Evolutionary conservation across 805 yeast genomes (phyloP), one percentile per base, ranked within the genome.

Genomic region (Lipomyces sp.): DNA sequence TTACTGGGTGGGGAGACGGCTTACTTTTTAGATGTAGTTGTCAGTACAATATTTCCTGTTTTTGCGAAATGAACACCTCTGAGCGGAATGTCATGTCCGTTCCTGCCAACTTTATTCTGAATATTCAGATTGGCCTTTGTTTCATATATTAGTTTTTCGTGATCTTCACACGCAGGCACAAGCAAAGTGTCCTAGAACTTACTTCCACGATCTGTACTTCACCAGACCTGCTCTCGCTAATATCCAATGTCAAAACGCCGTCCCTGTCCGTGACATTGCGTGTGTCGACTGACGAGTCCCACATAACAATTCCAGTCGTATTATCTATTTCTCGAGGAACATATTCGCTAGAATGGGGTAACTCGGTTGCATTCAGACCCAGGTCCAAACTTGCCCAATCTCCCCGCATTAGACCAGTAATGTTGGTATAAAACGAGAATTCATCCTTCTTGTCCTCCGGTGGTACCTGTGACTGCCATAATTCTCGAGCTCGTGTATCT

Each of bases 381-480:
- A 65, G 42, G 51, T 67, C 64, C 1, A 51, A 4, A 6, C 69
- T n/a, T 53, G 37, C 2, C 64, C 65, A 68, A 30, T 66, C 66
- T 13, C 71, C 71, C 11, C 69, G 64, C 58, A 63, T 42, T 18
- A 64, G 57, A 18, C 71, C 71, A 10, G 71, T 68, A 45, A 68
- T 64, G 61, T 68, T 68, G 24, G 53, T 48, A 54, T 64, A 68
- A 42, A 64, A 63, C 10, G 71, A 61, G 11, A 37, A 24, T 2
- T 72, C 68, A n/a, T 71, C 66, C 15, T 80, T 50, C 3, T 71
- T 75, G 18, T 70, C 73, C 2, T 63, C 64, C 11, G 71, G 59
- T 7, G 53, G 57, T 6, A 4, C 48, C 56, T 68, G 71, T 2
- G 67, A 59, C 8, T 48, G 72, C 94, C 94, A 89, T n/a, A 89